Percentiles rank a stretch among this genome's conserved stretches.
Evolutionary conservation across 164 flowering plant species (phyloP).

Genomic region (Annona squamosa): DNA sequence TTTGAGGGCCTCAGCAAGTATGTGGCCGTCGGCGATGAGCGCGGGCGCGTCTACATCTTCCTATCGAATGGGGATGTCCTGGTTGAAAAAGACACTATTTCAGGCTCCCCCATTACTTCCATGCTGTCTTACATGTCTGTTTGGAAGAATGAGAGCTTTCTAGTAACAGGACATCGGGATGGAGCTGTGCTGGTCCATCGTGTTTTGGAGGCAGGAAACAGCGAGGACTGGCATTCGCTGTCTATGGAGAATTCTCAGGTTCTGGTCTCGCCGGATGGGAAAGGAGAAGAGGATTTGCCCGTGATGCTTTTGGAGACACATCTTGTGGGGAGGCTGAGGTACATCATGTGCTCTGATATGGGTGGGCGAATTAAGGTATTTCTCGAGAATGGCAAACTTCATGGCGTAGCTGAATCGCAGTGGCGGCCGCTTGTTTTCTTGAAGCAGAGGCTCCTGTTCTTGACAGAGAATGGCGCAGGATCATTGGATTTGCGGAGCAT

Average conservation of each 20-base stretch:
- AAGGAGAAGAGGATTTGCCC: conserved; percentile 26
- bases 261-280: conserved; percentile 22
- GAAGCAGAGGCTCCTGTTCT: conserved; percentile 84
- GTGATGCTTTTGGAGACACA: conserved; percentile 72
- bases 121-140: conserved; percentile 70
- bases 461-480: conserved; percentile 86
- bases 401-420: conserved; percentile 47
- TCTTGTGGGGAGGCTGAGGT: conserved; percentile 68
- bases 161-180: conserved; percentile 76
- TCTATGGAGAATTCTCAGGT: conserved; percentile 40
- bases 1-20: conserved; percentile 78
- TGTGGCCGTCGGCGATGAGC: conserved; percentile 78
- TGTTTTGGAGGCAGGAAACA: conserved; percentile 57
- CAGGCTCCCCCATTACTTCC: conserved; percentile 50
- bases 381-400: conserved; percentile 55
- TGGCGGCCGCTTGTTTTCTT: conserved; percentile 76
- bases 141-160: conserved; percentile 68
- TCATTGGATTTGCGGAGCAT: conserved; percentile 86
- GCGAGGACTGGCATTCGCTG: conserved; percentile 64
- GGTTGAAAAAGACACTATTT: conserved; percentile 47
- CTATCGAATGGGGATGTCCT: conserved; percentile 69
- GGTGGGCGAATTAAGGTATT: conserved; percentile 60
- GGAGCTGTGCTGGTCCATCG: conserved; percentile 61
- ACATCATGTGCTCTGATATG: conserved; percentile 50
- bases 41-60: conserved; percentile 68